These are phyloP conservation scores for Lepraria neglecta DNA, from an alignment of 495 filamentous ascomycete species.

Conservation along the genomic window DNA sequence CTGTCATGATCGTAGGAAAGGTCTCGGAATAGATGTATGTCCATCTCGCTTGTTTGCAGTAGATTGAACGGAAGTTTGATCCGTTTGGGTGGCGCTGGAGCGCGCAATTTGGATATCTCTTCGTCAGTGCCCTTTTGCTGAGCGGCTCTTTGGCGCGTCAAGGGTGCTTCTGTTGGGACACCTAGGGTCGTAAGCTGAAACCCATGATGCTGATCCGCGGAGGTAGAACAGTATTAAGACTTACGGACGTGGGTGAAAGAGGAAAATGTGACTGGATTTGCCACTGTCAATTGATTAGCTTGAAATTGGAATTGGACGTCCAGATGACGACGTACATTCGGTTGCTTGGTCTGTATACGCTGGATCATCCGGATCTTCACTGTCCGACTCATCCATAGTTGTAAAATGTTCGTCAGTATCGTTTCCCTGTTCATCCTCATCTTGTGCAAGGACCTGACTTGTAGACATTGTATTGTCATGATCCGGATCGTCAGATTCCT, in stretches of 20 bases:
- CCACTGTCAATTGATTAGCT: background rate
- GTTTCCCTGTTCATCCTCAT: slow-evolving; percentile 18
- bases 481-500: background rate
- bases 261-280: background rate
- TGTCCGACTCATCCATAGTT: background rate
- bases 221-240: background rate
- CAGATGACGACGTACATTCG: background rate
- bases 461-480: background rate
- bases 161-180: background rate
- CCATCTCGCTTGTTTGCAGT: slow-evolving; percentile 9
- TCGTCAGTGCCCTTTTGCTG: too few species aligned
- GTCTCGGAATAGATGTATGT: slow-evolving; percentile 25
- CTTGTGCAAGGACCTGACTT: background rate
- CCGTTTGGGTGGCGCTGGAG: too few species aligned
- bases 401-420: slow-evolving; percentile 2
- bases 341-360: background rate
- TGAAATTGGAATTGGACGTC: too few species aligned
- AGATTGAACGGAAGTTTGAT: slow-evolving; percentile 32
- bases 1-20: background rate
- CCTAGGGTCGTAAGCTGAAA: background rate
- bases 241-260: background rate
- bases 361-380: background rate
- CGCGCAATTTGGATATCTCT: too few species aligned
- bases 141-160: too few species aligned
- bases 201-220: background rate